These are phyloP conservation scores for Nakazawaea pomicola DNA, from an alignment of 805 yeast species.

Conservation along the genomic window DNA sequence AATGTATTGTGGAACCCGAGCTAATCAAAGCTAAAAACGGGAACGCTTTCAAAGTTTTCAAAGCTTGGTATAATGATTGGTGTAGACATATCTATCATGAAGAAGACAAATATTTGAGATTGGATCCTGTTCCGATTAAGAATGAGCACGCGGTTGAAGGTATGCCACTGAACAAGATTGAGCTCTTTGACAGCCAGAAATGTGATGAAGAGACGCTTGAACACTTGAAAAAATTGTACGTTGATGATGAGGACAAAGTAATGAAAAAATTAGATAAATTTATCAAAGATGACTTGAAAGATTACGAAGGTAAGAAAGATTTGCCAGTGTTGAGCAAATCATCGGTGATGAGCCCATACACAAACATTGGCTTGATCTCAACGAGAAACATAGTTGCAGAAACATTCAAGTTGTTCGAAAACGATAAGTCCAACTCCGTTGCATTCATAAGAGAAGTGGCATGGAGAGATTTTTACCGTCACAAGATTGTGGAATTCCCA, in stretches of 20 bases:
- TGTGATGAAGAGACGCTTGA: neutral
- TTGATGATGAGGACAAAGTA: slow-evolving; percentile 33
- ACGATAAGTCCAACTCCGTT: slow-evolving; percentile 29
- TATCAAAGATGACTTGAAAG: slow-evolving; percentile 18
- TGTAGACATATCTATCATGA: slow-evolving; percentile 22
- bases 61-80: slow-evolving; percentile 40
- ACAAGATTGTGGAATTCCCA: slow-evolving; percentile 45
- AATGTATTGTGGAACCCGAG: slow-evolving; percentile 38
- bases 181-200: neutral
- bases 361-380: slow-evolving; percentile 43
- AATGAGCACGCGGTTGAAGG: neutral
- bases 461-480: slow-evolving; percentile 55
- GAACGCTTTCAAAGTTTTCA: slow-evolving; percentile 36
- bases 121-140: neutral
- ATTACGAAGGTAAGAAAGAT: slow-evolving; percentile 30
- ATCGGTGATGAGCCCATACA: slow-evolving; percentile 40
- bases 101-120: slow-evolving; percentile 13
- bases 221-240: slow-evolving; percentile 22
- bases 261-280: slow-evolving; percentile 14
- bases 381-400: slow-evolving; percentile 32
- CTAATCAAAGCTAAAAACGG: slow-evolving; percentile 30
- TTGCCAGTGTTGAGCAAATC: slow-evolving; percentile 25
- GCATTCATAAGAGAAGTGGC: slow-evolving; percentile 51
- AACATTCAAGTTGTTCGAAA: slow-evolving; percentile 23
- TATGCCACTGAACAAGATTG: neutral